A percentile compares a stretch with the other conserved stretches of the same genome.
phyloP scores from a whole-genome alignment of 1,139 yeast species.

The Candida sp. region DNA sequence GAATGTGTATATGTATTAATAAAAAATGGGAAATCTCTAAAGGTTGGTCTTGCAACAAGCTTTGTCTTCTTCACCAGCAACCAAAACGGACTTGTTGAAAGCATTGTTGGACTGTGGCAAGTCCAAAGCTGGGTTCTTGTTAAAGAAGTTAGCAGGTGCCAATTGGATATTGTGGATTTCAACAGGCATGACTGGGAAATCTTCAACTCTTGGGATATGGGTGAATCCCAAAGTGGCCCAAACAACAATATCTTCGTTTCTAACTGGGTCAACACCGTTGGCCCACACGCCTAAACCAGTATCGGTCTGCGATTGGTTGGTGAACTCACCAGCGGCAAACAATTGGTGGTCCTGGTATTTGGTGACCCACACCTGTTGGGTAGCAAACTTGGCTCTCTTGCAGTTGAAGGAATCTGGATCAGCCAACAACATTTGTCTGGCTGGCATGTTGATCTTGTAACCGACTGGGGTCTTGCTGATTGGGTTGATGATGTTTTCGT shows the following conservation, averaged over 20 bases:
- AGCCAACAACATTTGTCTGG: conserved; percentile 78
- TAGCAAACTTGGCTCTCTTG: conserved; percentile 73
- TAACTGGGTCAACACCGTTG: conserved; percentile 68
- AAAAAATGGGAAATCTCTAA: neutral
- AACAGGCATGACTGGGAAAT: conserved; percentile 90
- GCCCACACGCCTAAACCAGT: conserved; percentile 72
- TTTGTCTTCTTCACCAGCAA: conserved; percentile 23
- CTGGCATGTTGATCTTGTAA: conserved; percentile 79
- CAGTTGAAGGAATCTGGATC: conserved; percentile 63
- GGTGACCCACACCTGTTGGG: conserved; percentile 79
- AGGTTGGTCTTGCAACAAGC: conserved; percentile 46
- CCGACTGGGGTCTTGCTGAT: conserved; percentile 80
- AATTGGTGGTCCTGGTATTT: conserved; percentile 70
- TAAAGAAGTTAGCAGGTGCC: conserved; percentile 80
- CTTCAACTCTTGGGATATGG: conserved; percentile 88
- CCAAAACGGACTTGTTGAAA: conserved; percentile 71
- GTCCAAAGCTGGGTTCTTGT: conserved; percentile 82
- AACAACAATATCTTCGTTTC: conserved; percentile 81
- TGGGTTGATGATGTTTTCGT: conserved; percentile 80
- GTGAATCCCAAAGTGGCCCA: conserved; percentile 92
- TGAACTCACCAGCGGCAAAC: conserved; percentile 80
- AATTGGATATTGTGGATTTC: conserved; percentile 74
- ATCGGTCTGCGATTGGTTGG: conserved; percentile 72
- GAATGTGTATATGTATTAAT: neutral
- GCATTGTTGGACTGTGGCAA: conserved; percentile 74